Evolutionary conservation across 331 rosid genomes (phyloP).

Genomic region (Quercus tomentella): DNA sequence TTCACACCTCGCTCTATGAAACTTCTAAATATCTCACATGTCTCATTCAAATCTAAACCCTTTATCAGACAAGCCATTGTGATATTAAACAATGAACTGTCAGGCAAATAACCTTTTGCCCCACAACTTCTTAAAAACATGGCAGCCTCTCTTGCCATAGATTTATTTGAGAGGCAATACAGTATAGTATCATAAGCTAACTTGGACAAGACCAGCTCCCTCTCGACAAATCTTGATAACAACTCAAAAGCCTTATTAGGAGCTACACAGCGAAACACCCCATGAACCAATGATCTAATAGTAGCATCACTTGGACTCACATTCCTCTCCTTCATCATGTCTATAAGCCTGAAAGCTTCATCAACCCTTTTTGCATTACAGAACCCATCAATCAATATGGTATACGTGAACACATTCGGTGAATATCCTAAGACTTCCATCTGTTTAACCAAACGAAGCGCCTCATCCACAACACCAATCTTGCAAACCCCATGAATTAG

Average conservation of each 20-base stretch:
- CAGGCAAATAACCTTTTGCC: constrained; percentile 58
- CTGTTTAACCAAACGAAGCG: constrained; percentile 65
- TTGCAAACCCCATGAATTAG: constrained; percentile 82
- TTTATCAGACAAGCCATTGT: constrained; percentile 63
- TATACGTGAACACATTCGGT: constrained; percentile 79
- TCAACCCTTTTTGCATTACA: constrained; percentile 67
- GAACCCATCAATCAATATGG: constrained; percentile 74
- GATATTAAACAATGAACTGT: constrained; percentile 48
- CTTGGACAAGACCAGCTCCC: constrained; percentile 35
- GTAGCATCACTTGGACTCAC: constrained; percentile 70
- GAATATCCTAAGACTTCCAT: constrained; percentile 61
- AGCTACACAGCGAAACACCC: constrained; percentile 55
- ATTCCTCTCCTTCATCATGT: constrained; percentile 62
- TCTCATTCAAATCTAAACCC: constrained; percentile 40
- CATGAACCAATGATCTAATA: constrained; percentile 73
- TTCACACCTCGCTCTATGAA: constrained; percentile 46
- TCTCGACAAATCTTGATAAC: constrained; percentile 45
- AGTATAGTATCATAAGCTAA: constrained; percentile 61
- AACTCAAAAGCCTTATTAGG: constrained; percentile 57
- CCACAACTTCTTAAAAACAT: constrained; percentile 39
- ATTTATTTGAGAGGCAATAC: constrained; percentile 55
- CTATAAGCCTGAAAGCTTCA: constrained; percentile 58
- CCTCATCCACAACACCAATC: constrained; percentile 82
- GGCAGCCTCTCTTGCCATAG: constrained; percentile 51
- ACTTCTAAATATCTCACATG: constrained; percentile 43